Conservation (phyloP, 441 rosid species). For the Jatropha podagrica region DNA sequence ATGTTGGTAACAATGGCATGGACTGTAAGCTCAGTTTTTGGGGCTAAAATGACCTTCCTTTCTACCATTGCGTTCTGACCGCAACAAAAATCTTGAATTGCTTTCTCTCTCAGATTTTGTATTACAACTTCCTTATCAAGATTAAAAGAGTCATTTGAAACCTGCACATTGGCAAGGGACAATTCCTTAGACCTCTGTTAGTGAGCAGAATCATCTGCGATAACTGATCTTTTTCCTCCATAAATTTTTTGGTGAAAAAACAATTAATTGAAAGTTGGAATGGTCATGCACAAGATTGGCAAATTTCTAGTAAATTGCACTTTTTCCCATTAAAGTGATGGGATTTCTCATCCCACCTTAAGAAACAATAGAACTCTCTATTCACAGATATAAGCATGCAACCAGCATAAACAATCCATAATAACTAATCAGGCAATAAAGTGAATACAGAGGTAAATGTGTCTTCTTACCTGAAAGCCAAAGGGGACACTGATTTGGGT, state of each 20-base stretch:
- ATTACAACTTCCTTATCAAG: constrained; percentile 45
- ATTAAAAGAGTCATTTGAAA: constrained; percentile 31
- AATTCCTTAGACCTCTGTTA: neutral
- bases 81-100: constrained; percentile 45
- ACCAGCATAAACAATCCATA: neutral
- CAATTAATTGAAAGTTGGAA: neutral
- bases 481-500: constrained; percentile 67
- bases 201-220: neutral
- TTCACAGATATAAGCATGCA: neutral
- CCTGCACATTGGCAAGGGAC: constrained; percentile 37
- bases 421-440: neutral
- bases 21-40: constrained; percentile 54
- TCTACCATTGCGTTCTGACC: constrained; percentile 59
- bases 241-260: neutral
- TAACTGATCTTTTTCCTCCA: neutral
- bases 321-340: neutral
- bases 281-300: neutral
- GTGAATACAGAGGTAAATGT: neutral
- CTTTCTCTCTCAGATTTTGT: constrained; percentile 51
- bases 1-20: constrained; percentile 71
- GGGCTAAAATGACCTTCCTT: constrained; percentile 39
- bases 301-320: neutral
- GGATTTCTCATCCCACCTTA: constrained; percentile 1
- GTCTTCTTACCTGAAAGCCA: constrained; percentile 50
- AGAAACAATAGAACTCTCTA: neutral